A percentile compares a stretch with the other conserved stretches of the same genome.
phyloP scores from a whole-genome alignment of 2,329 filamentous ascomycete genomes.

The Colletotrichum horii region DNA sequence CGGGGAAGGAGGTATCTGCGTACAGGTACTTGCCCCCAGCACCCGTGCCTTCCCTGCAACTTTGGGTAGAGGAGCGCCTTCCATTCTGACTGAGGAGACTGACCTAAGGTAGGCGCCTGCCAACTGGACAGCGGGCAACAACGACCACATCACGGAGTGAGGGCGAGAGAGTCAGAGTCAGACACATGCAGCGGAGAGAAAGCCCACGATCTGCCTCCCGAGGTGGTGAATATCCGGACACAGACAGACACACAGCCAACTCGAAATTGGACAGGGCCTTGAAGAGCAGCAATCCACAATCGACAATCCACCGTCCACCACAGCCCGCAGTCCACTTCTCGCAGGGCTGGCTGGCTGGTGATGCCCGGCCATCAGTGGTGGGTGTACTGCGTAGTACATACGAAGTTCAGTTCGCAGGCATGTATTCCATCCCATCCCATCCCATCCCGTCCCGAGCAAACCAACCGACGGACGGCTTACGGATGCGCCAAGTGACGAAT shows the following conservation, averaged over 20 bases:
- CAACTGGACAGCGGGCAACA: neutral
- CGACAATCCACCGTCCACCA: neutral
- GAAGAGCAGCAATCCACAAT: neutral
- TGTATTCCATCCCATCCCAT: neutral
- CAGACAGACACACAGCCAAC: neutral
- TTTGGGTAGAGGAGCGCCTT: neutral
- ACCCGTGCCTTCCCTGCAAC: neutral
- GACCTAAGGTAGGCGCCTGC: too few relatives aligned
- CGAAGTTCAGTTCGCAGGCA: neutral
- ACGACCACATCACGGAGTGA: neutral
- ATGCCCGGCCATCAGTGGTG: neutral
- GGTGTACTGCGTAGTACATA: too few relatives aligned
- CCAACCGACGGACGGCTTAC: neutral
- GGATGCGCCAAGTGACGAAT: neutral
- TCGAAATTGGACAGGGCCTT: neutral
- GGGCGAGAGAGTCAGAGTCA: neutral
- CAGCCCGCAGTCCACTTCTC: neutral
- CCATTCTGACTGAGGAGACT: neutral
- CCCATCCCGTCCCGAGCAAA: neutral
- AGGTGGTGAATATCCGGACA: neutral
- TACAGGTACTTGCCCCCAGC: neutral
- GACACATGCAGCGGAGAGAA: neutral
- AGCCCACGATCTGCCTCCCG: neutral
- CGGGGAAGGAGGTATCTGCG: neutral
- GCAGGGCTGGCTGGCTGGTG: neutral